Percentiles rank a stretch among this genome's conserved stretches.
Conservation (phyloP, 176 grass and related monocot species). For the Eremochloa ophiuroides region DNA sequence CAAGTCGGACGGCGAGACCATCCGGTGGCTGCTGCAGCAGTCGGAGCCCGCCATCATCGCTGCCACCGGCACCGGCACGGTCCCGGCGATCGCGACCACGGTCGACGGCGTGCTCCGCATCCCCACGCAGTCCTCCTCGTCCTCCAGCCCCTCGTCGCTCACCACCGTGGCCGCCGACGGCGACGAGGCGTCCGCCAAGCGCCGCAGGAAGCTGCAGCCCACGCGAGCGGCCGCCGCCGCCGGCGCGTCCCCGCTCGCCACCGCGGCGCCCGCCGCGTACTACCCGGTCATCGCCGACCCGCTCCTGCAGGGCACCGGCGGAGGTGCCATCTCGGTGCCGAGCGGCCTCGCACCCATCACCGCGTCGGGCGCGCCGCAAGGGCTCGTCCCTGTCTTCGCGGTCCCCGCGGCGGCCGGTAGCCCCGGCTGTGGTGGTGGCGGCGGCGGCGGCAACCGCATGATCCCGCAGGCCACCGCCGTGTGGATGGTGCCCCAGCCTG, state of each 20-base stretch:
- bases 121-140: slow-evolving; percentile 66
- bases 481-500: slow-evolving; percentile 74
- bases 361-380: slow-evolving; percentile 31
- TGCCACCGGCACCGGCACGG: slow-evolving; percentile 80
- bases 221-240: slow-evolving; percentile 36
- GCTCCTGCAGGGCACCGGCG: slow-evolving; percentile 47
- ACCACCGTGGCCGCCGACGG: slow-evolving; percentile 20
- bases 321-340: slow-evolving; percentile 56
- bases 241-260: background rate
- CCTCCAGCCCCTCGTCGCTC: slow-evolving; percentile 33
- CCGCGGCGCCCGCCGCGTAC: slow-evolving; percentile 32
- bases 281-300: slow-evolving; percentile 78
- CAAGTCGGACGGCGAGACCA: slow-evolving; percentile 97
- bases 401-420: slow-evolving; percentile 27
- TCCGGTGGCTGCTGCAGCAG: slow-evolving; percentile 91
- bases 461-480: slow-evolving; percentile 75
- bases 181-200: slow-evolving; percentile 50
- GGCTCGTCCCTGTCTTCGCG: slow-evolving; percentile 74
- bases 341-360: slow-evolving; percentile 68
- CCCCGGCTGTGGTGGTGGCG: no score
- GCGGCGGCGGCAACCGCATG: slow-evolving; percentile 27
- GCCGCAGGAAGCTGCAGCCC: slow-evolving; percentile 87
- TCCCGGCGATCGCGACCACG: slow-evolving; percentile 76
- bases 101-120: slow-evolving; percentile 85
- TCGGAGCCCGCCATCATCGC: slow-evolving; percentile 89